These are phyloP conservation scores for Colletotrichum falcatum DNA, from an alignment of 2,329 filamentous ascomycete species.

Conservation along the genomic window DNA sequence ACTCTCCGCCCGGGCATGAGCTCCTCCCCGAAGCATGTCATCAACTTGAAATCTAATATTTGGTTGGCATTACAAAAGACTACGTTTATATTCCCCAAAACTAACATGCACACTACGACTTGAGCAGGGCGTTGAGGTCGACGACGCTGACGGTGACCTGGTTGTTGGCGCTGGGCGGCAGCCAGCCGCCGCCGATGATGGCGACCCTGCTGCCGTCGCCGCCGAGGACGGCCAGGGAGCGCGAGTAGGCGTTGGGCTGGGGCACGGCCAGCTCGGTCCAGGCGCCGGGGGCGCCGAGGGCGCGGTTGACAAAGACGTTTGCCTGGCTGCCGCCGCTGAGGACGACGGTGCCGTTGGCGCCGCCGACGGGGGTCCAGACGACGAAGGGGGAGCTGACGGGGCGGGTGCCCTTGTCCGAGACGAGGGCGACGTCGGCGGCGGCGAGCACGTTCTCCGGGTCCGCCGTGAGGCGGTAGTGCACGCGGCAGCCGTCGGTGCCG, in stretches of 20 bases:
- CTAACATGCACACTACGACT: neutral
- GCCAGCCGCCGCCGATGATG: slow-evolving; percentile 58
- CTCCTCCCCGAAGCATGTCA: neutral
- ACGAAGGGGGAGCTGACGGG: slow-evolving; percentile 56
- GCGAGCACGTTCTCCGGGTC: slow-evolving; percentile 52
- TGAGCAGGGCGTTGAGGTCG: slow-evolving; percentile 43
- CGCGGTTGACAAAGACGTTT: slow-evolving; percentile 58
- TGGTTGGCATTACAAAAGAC: neutral
- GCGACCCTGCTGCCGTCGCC: slow-evolving; percentile 50
- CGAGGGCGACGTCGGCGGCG: slow-evolving; percentile 48
- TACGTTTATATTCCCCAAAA: no score
- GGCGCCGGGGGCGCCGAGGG: slow-evolving; percentile 51
- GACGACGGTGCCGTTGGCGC: slow-evolving; percentile 59
- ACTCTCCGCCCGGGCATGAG: no score
- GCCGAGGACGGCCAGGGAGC: slow-evolving; percentile 51
- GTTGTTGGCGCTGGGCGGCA: slow-evolving; percentile 61
- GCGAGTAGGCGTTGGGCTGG: slow-evolving; percentile 53
- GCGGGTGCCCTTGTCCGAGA: slow-evolving; percentile 47
- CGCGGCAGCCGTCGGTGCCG: slow-evolving; percentile 57
- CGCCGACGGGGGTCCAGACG: slow-evolving; percentile 57
- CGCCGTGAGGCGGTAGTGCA: slow-evolving; percentile 57
- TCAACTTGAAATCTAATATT: neutral
- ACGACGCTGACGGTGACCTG: slow-evolving; percentile 54
- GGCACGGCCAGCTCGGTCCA: slow-evolving; percentile 54
- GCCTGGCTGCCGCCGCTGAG: slow-evolving; percentile 54